Percentiles rank a stretch among this genome's conserved stretches.
Conservation (phyloP, 2,329 filamentous ascomycete genomes). For the Thelonectria rubi region DNA sequence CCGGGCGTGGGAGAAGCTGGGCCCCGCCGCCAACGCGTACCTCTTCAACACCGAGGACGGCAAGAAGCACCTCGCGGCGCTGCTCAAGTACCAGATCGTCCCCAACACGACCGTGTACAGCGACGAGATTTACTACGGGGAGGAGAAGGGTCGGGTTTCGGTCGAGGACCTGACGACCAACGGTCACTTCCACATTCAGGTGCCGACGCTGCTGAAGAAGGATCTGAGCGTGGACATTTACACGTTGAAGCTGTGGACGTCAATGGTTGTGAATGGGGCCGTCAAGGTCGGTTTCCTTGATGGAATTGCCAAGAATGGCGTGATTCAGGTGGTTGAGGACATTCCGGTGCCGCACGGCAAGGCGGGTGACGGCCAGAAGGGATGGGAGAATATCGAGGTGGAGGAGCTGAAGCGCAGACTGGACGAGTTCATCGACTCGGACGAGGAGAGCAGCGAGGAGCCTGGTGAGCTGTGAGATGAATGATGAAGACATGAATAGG, state of each 20-base stretch:
- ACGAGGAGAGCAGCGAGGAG: background rate
- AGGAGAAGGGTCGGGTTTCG: slow-evolving; percentile 36
- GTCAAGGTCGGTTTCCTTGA: slow-evolving; percentile 73
- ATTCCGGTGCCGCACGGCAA: slow-evolving; percentile 80
- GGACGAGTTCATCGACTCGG: slow-evolving; percentile 39
- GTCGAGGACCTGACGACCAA: slow-evolving; percentile 43
- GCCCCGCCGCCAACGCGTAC: slow-evolving; percentile 79
- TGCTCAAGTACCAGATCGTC: slow-evolving; percentile 82
- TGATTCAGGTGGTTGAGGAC: slow-evolving; percentile 78
- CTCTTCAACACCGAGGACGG: slow-evolving; percentile 81
- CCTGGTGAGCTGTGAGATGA: slow-evolving; percentile 29
- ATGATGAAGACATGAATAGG: too few relatives aligned
- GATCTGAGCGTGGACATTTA: slow-evolving; percentile 76
- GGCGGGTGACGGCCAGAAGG: slow-evolving; percentile 13
- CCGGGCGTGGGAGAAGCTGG: slow-evolving; percentile 79
- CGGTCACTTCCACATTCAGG: slow-evolving; percentile 66
- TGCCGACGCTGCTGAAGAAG: slow-evolving; percentile 76
- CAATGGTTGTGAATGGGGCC: slow-evolving; percentile 80
- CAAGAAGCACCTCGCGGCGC: slow-evolving; percentile 76
- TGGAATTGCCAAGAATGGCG: slow-evolving; percentile 78
- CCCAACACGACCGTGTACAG: slow-evolving; percentile 81
- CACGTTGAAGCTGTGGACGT: slow-evolving; percentile 72
- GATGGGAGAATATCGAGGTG: slow-evolving; percentile 40
- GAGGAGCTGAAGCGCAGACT: slow-evolving; percentile 45
- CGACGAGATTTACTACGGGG: slow-evolving; percentile 75